phyloP scores from a whole-genome alignment of 257 asterid species.

The Oldenlandia corymbosa region DNA sequence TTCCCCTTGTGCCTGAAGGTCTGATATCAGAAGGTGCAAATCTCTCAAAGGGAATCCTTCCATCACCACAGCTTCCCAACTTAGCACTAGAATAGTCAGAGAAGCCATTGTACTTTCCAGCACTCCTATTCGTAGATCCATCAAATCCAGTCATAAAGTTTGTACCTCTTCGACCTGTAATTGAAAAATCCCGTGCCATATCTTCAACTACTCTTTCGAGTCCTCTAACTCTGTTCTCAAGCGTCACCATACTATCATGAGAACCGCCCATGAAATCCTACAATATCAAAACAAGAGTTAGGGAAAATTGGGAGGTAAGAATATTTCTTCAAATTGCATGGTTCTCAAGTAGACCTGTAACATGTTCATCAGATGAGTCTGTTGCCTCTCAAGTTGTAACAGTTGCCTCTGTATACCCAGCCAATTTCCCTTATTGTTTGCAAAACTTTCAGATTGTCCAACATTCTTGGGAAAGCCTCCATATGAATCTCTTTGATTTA shows the following conservation, averaged over 20 bases:
- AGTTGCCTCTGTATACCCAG: slow-evolving; percentile 86
- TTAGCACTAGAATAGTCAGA: slow-evolving; percentile 67
- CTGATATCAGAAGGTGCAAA: slow-evolving; percentile 50
- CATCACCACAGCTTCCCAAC: slow-evolving; percentile 58
- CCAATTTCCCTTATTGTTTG: slow-evolving; percentile 77
- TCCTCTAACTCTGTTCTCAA: slow-evolving; percentile 88
- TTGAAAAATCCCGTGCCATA: slow-evolving; percentile 91
- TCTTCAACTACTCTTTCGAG: slow-evolving; percentile 97
- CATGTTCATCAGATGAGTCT: slow-evolving; percentile 87
- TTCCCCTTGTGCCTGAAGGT: slow-evolving; percentile 50
- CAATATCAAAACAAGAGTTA: slow-evolving; percentile 20
- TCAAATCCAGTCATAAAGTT: slow-evolving; percentile 52
- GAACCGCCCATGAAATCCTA: slow-evolving; percentile 99
- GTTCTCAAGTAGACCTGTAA: slow-evolving; percentile 55
- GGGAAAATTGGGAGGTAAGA: slow-evolving; percentile 19
- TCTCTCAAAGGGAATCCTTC: slow-evolving; percentile 61
- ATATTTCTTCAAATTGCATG: slow-evolving; percentile 7
- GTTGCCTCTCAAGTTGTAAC: slow-evolving; percentile 85
- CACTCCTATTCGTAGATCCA: slow-evolving; percentile 60
- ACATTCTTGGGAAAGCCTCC: slow-evolving; percentile 47
- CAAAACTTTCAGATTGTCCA: slow-evolving; percentile 61
- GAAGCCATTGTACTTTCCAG: slow-evolving; percentile 69
- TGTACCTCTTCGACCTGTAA: slow-evolving; percentile 67
- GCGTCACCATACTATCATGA: slow-evolving; percentile 90
- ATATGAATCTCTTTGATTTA: slow-evolving; percentile 53